Evolutionary conservation across 2,329 filamentous ascomycete genomes (phyloP), one percentile per base, ranked within the genome.

Genomic region (Pseudocercospora pini-densiflorae): DNA sequence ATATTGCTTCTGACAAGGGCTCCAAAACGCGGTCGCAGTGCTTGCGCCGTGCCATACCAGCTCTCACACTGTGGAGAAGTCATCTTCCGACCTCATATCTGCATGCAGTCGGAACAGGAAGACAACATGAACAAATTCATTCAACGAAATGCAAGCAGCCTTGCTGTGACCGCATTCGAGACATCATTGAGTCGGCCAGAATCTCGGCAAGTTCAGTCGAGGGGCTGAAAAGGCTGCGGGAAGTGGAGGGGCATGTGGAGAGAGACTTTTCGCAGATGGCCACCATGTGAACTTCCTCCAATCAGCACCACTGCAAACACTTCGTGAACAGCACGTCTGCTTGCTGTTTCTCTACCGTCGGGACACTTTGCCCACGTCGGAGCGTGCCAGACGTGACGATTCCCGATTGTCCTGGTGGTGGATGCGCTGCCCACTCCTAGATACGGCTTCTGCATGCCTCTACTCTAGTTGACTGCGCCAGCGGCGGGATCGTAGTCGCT

Each of bases 361-460:
- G 54, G 54, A 58, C 8, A 21, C 31, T 21, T 58, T 58, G 54
- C 54, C 54, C 54, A 58, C 54, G 54, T 58, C 54, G 54, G 54
- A 58, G 54, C 54, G 54, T 27, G 24, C 36, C 36, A 54, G 51
- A 54, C 24, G 51, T 29, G 51, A 58, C 29, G 29, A 21, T 58
- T 36, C 54, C 54, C 53, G 53, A 57, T 33, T 58, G 31, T 12
- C 14, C n/a, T 58, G 29, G n/a, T 12, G 7, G 54, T 40, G 31
- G 10, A 40, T 36, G 54, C 33, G 16, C 19, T n/a, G 19, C 54
- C 54, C 31, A 31, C 54, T 31, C 29, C 29, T 23, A 58, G 29
- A 40, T 58, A 7, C 54, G 51, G 10, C 51, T 31, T 55, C 27
- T 55, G 51, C 51, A 31, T 55, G 51, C 51, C 51, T 24, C 27